These are phyloP conservation scores for Vitis hybrid DNA, from an alignment of 177 flowering plant genomes.

Conservation along the genomic window DNA sequence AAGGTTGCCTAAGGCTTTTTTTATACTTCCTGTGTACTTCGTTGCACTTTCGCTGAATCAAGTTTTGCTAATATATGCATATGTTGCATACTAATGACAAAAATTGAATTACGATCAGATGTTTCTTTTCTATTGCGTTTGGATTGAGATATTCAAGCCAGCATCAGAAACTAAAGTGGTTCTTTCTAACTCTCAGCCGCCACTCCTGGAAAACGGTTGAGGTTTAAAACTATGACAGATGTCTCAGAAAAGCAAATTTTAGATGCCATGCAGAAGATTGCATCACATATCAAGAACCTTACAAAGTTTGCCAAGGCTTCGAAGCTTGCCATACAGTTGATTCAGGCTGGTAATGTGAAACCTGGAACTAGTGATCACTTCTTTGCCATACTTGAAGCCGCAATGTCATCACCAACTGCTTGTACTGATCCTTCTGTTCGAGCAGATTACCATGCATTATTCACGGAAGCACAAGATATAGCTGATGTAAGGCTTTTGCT, in stretches of 20 bases:
- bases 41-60: too few relatives aligned
- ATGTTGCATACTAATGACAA: too few relatives aligned
- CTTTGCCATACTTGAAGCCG: slow-evolving; percentile 80
- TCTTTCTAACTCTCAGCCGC: slow-evolving; percentile 24
- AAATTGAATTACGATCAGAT: not conserved
- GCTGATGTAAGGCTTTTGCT: slow-evolving; percentile 43
- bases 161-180: slow-evolving; percentile 8
- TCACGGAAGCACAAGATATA: slow-evolving; percentile 72
- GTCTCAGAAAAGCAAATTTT: slow-evolving; percentile 80
- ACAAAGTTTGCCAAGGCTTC: slow-evolving; percentile 85
- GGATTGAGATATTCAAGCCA: not conserved
- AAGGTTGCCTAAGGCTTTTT: too few relatives aligned
- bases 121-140: not conserved
- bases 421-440: slow-evolving; percentile 76
- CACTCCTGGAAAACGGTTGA: slow-evolving; percentile 56
- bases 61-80: too few relatives aligned
- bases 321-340: slow-evolving; percentile 88
- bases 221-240: slow-evolving; percentile 84
- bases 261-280: slow-evolving; percentile 93
- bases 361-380: slow-evolving; percentile 68
- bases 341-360: slow-evolving; percentile 86
- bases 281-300: slow-evolving; percentile 74
- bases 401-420: slow-evolving; percentile 69
- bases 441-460: slow-evolving; percentile 79
- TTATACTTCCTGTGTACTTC: too few relatives aligned